Evolutionary conservation across 805 yeast species (phyloP), one percentile per base, ranked within the genome.

Genomic region (Suhomyces canberraensis): DNA sequence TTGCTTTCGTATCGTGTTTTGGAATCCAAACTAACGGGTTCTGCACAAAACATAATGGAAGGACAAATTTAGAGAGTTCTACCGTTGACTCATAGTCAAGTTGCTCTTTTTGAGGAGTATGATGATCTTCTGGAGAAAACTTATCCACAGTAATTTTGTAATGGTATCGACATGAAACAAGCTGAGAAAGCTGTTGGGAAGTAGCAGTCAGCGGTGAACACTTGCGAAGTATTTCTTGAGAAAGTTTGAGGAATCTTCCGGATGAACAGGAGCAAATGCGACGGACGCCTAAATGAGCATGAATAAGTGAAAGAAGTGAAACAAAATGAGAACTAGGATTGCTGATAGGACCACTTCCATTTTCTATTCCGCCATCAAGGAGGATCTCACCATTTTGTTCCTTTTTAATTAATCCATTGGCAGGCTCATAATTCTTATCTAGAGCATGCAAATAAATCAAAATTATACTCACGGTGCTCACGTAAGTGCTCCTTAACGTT

Each of bases 111-210:
- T 43, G 39, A n/a, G 57, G 59, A 26, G 71, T 56, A 26, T 56
- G 69, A 51, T 91, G 98, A 42, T 87, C 84, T 27, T 67, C 73
- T 0, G 93, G 87, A 2, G 68, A 67, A 42, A 78, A 79, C 13
- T 69, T 67, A 11, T 81, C 87, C 8, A 77, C 66, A 1, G 80
- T 64, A 3, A 89, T 64, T 2, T 66, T 60, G 34, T 86, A 70
- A 30, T 88, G 95, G 49, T 82, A 88, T 8, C 84, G 72, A 54
- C 98, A 93, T 44, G 79, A 71, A 16, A 93, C 60, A 22, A 87
- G 71, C 51, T 91, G 98, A 7, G 87, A 71, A 31, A 91, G 56
- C 30, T 88, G 93, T 7, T 69, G 67, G 31, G 84, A 90, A 4
- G 51, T 46, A 2, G 84, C 70, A 4, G 60, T 55, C 71, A 4